phyloP scores from a whole-genome alignment of 768 basidiomycete species.

The Strobilomyces dryophilus region DNA sequence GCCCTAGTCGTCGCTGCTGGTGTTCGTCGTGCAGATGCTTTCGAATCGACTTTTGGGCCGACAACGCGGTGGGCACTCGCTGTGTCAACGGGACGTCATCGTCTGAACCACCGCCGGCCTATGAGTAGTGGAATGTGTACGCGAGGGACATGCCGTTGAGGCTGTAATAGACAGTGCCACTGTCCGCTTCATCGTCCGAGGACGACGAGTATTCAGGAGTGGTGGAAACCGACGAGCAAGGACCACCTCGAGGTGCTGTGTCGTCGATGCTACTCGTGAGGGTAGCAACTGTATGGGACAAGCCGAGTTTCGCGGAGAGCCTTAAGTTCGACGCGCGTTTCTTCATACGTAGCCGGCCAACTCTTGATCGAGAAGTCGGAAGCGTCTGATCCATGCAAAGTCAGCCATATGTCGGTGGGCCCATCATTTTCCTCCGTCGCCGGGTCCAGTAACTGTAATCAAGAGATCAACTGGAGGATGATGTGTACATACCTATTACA shows the following conservation, averaged over 20 bases:
- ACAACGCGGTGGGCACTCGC: conserved; percentile 78
- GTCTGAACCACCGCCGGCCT: conserved; percentile 39
- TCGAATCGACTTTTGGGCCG: conserved; percentile 78
- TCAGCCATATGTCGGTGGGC: no score
- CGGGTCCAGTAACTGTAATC: no score
- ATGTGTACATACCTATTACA: no score
- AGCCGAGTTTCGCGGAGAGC: conserved; percentile 2
- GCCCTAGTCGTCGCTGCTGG: conserved; percentile 49
- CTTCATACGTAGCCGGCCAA: no score
- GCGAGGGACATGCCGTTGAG: conserved; percentile 35
- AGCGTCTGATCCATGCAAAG: no score
- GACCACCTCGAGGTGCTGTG: conserved; percentile 17
- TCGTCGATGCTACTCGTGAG: no score
- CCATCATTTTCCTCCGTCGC: no score
- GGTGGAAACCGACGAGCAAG: no score
- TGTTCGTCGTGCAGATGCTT: conserved; percentile 65
- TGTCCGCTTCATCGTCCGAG: conserved; percentile 41
- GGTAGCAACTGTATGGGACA: no score
- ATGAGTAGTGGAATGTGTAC: conserved; percentile 19
- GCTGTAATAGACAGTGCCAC: conserved; percentile 40
- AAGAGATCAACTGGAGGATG: no score
- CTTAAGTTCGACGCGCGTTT: conserved; percentile 6
- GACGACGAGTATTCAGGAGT: conserved; percentile 27
- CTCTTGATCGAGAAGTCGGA: no score
- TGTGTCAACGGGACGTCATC: no score